Evolutionary conservation across 108 stramenopile species (phyloP), one percentile per base, ranked within the genome.

Genomic region (Aurantiochytrium sp.): DNA sequence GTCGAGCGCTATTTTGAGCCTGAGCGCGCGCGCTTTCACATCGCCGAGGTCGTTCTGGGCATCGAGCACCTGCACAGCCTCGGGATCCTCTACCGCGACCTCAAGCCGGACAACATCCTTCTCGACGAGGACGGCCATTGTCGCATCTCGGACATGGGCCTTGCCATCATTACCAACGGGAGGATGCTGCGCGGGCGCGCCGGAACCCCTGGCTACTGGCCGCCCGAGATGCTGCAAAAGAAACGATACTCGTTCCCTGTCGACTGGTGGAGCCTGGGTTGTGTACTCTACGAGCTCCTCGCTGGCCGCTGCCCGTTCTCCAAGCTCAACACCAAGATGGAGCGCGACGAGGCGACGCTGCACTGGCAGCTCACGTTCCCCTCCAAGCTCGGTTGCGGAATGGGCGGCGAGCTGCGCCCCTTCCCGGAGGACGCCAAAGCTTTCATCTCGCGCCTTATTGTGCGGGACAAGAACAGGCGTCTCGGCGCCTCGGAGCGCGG

Each of bases 101-200:
- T 93, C 65, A 93, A 93, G 87, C 93, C 93, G 1, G 93, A 93
- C 86, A 93, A 93, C 55, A 90, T 93, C 36, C 90, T 93, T 37
- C 53, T 93, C 31, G 93, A 92, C 89, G 91, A 91, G 19, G 32
- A 88, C 22, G 93, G 92, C 30, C 31, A 87, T n/a, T 69, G 88
- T 10, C 73, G 88, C 21, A 90, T 93, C 32, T 90, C 92, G 10
- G 93, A 93, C 85, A 85, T 93, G 86, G 93, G 93, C 19, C 88
- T 93, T 45, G 92, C 92, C 27, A 86, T 89, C 90, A 2, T 86
- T 54, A 42, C 91, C 90, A 48, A 68, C 31, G 86, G 59, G 6
- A 81, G 24, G 45, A 22, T 27, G 21, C 73, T 81, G 27, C 32
- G 55, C 10, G 91, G 90, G 6, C 52, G 55, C 32, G 87, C 87